These are phyloP conservation scores for Malassezia sp. DNA, from an alignment of 1,284 basidiomycete species.

Conservation along the genomic window DNA sequence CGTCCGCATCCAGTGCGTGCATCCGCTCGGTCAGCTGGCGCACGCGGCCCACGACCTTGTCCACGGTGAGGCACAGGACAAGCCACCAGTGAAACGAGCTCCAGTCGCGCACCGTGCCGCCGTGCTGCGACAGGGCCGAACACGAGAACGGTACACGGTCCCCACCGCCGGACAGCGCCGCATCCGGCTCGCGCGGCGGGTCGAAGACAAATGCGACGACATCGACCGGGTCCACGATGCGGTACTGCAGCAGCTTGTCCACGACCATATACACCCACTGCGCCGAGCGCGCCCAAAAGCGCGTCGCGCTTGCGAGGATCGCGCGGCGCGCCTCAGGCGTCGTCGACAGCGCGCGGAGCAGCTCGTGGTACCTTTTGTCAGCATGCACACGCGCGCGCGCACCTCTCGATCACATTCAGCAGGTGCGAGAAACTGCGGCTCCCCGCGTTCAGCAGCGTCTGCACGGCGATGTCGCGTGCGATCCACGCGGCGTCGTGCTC, in stretches of 20 bases:
- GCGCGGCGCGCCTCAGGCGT: slow-evolving; percentile 49
- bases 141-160: slow-evolving; percentile 12
- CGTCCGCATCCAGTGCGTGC: slow-evolving; percentile 21
- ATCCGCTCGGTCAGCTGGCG: slow-evolving; percentile 36
- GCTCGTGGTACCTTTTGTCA: slow-evolving; percentile 78
- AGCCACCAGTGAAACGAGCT: slow-evolving; percentile 34
- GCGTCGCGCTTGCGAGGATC: slow-evolving; percentile 62
- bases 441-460: slow-evolving; percentile 79
- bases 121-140: slow-evolving; percentile 13
- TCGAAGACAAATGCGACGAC: slow-evolving; percentile 75
- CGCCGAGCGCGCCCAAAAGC: slow-evolving; percentile 58
- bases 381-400: too few relatives aligned
- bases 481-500: slow-evolving; percentile 53
- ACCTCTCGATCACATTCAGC: slow-evolving; percentile 88
- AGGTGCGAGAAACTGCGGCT: slow-evolving; percentile 94
- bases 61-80: slow-evolving; percentile 33
- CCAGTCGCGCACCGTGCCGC: slow-evolving; percentile 28
- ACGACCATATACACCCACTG: slow-evolving; percentile 58
- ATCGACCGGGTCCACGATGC: slow-evolving; percentile 86
- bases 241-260: slow-evolving; percentile 97
- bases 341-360: slow-evolving; percentile 63
- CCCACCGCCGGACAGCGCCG: slow-evolving; percentile 8
- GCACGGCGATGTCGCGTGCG: slow-evolving; percentile 69
- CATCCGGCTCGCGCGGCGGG: slow-evolving; percentile 17
- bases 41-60: slow-evolving; percentile 44